Base-by-base conservation (phyloP, 345 rosid genomes). In the Populus ilicifolia region DNA sequence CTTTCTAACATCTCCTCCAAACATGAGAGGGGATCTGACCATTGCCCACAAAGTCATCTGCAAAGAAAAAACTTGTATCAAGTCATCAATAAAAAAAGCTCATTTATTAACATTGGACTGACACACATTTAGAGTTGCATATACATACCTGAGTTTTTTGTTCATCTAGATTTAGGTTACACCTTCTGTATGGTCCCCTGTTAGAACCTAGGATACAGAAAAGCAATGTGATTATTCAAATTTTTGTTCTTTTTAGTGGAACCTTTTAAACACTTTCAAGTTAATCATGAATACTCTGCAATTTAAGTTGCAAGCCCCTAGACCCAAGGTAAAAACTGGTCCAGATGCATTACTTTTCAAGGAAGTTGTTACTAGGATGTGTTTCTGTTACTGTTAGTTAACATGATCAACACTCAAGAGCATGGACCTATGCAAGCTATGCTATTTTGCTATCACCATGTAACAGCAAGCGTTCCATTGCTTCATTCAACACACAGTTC, bases 1-100 rank as follows among this genome's bases (percentile, higher is more conserved):
- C 30, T 85, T 89, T 83, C 92, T 86, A 69, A 89, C 82, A 80
- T 93, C 99, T 78, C 99, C 99, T 70, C 98, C 99, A 79, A 89
- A 93, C 93, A 95, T 90, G 39, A 95, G 90, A 75, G 99, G 98
- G 16, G 99, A 93, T 88, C 86, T 95, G 52, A 92, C 96, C 62
- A 95, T 92, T 36, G 89, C 87, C 99, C 99, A 95, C 90, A 93
- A 85, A 59, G 98, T 95, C 90, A 95, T 87, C 99, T 95, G 84
- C 38, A 36, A 79, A 82, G 72, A 50, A 33, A 77, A 81, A 74
- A 56, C 27, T 27, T 21, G 71, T 5, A 39, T 21, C 36, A 14
- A 33, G 50, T 48, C 44, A 71, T 77, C 44, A 77, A 62, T 66
- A 64, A 25, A 69, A 33, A n/a, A 66, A 70, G 23, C 61, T 72